phyloP scores from a whole-genome alignment of 2,329 filamentous ascomycete species.

The Talaromyces rugulosus region DNA sequence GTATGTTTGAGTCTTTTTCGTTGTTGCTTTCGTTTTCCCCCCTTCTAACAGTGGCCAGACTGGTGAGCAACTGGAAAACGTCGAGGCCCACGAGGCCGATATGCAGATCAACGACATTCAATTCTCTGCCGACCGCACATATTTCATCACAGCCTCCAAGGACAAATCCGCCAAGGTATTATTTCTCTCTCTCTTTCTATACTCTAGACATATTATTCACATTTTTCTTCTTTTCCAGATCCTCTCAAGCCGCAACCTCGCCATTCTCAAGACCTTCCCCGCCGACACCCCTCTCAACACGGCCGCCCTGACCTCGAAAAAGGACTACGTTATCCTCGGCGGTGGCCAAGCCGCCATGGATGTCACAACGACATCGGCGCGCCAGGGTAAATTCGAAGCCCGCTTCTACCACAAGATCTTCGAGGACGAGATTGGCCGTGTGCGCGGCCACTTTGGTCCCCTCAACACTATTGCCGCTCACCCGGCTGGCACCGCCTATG shows the following conservation, averaged over 20 bases:
- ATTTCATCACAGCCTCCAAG: slow-evolving; percentile 97
- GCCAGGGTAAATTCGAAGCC: slow-evolving; percentile 98
- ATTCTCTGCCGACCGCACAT: slow-evolving; percentile 88
- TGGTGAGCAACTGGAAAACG: slow-evolving; percentile 76
- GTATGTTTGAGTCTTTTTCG: slow-evolving; percentile 35
- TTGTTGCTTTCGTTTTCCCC: background rate
- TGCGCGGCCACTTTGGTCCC: slow-evolving; percentile 93
- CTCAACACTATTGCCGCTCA: slow-evolving; percentile 94
- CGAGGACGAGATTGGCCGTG: slow-evolving; percentile 96
- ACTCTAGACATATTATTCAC: slow-evolving; percentile 15
- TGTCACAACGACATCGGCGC: slow-evolving; percentile 86
- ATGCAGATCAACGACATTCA: slow-evolving; percentile 85
- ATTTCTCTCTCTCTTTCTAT: background rate
- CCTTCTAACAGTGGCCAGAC: slow-evolving; percentile 45
- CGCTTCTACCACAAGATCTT: slow-evolving; percentile 99
- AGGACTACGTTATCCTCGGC: slow-evolving; percentile 96
- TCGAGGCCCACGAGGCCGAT: slow-evolving; percentile 81
- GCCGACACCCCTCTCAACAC: slow-evolving; percentile 96
- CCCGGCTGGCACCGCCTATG: slow-evolving; percentile 87
- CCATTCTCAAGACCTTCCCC: slow-evolving; percentile 86
- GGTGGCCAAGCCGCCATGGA: slow-evolving; percentile 99
- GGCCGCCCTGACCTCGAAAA: slow-evolving; percentile 87
- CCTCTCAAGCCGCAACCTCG: slow-evolving; percentile 77
- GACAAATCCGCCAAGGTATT: slow-evolving; percentile 89
- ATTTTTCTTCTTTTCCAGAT: slow-evolving; percentile 48